These are phyloP conservation scores for Eucalyptus fibrosa DNA, from an alignment of 345 rosid genomes.

Conservation along the genomic window DNA sequence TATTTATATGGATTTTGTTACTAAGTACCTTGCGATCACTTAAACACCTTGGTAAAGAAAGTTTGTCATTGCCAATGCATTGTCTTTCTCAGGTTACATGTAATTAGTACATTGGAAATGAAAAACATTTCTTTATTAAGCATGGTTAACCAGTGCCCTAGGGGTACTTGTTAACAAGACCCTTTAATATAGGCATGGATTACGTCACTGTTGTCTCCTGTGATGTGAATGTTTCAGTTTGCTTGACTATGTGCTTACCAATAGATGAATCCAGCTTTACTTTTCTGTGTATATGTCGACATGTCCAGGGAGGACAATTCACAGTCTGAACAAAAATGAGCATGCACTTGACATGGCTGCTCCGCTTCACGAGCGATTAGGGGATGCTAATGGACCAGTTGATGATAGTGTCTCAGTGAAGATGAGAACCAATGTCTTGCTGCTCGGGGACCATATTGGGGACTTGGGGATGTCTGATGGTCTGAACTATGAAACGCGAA, in stretches of 20 bases:
- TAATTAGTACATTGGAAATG: not conserved
- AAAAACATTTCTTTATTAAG: not conserved
- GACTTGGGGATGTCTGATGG: constrained; percentile 93
- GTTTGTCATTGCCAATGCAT: not conserved
- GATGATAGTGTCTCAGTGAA: constrained; percentile 33
- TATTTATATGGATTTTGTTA: not conserved
- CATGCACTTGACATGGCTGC: constrained; percentile 89
- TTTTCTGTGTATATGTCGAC: not conserved
- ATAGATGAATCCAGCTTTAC: not conserved
- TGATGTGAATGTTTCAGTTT: not conserved
- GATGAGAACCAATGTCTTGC: constrained; percentile 69
- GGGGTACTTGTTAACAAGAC: not conserved
- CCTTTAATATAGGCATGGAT: not conserved
- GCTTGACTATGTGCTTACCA: not conserved
- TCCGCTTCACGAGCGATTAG: constrained; percentile 58
- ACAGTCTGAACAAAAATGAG: constrained; percentile 74
- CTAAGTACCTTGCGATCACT: not conserved
- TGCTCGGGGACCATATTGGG: constrained; percentile 81
- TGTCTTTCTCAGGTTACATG: not conserved
- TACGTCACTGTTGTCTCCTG: not conserved
- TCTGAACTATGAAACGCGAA: constrained; percentile 55
- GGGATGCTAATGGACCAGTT: constrained; percentile 15
- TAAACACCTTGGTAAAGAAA: not conserved
- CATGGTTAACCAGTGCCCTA: not conserved
- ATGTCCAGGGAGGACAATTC: constrained; percentile 64